Conservation (phyloP, 2,329 filamentous ascomycete species). For the Penicillium sp. region DNA sequence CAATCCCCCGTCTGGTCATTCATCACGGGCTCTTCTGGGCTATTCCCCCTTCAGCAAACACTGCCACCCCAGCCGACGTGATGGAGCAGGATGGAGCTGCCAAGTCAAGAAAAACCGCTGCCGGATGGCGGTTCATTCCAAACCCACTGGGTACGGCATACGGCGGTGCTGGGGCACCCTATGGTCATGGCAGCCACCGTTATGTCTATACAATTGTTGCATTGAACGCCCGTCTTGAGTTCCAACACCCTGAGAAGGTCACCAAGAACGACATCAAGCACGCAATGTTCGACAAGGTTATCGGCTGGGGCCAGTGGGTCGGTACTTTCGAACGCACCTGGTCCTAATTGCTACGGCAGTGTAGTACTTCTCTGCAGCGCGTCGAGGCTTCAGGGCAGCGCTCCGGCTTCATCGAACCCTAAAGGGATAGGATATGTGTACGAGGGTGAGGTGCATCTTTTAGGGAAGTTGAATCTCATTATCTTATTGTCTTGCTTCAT, state of each 20-base stretch:
- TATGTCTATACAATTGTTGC: constrained; percentile 43
- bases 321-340: constrained; percentile 38
- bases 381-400: background rate
- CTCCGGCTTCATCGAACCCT: background rate
- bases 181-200: constrained; percentile 42
- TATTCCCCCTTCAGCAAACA: constrained; percentile 34
- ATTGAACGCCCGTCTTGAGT: constrained; percentile 33
- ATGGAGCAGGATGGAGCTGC: constrained; percentile 12
- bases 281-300: constrained; percentile 38
- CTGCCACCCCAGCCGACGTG: constrained; percentile 28
- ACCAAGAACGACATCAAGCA: constrained; percentile 37
- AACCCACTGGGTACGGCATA: constrained; percentile 36
- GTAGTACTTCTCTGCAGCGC: background rate
- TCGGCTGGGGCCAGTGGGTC: constrained; percentile 43
- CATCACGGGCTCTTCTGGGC: constrained; percentile 40
- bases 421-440: background rate
- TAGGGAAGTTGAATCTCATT: background rate
- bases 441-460: background rate
- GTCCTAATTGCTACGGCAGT: constrained; percentile 17
- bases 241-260: constrained; percentile 29
- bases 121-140: constrained; percentile 39
- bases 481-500: background rate
- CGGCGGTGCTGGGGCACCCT: constrained; percentile 34
- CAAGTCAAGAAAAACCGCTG: constrained; percentile 28
- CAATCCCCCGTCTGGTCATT: constrained; percentile 36